Percentiles rank a stretch among this genome's conserved stretches.
These are phyloP conservation scores for Citrus maxima DNA, from an alignment of 345 rosid species.

Conservation along the genomic window DNA sequence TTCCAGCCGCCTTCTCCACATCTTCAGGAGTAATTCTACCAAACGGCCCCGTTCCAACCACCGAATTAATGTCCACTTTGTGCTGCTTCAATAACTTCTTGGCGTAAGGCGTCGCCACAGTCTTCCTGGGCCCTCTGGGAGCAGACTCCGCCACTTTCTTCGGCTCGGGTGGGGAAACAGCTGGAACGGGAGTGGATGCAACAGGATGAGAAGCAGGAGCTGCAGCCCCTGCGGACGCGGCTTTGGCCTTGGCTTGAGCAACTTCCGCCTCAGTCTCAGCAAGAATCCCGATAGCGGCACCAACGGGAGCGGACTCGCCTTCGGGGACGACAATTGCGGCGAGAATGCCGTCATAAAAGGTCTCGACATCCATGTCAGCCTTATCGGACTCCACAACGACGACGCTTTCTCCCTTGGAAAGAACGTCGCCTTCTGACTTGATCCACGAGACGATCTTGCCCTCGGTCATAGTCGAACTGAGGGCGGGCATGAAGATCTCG, in stretches of 20 bases:
- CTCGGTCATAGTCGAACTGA: conserved; percentile 99
- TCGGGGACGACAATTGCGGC: conserved; percentile 94
- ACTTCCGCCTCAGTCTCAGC: conserved; percentile 91
- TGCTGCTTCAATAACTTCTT: conserved; percentile 91
- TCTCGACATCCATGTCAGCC: conserved; percentile 98
- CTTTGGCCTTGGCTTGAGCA: conserved; percentile 78
- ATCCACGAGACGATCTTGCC: conserved; percentile 98
- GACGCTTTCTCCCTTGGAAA: conserved; percentile 89
- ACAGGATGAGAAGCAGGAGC: conserved; percentile 53
- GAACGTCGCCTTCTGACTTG: conserved; percentile 88
- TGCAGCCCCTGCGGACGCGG: conserved; percentile 43
- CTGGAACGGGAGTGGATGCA: conserved; percentile 44
- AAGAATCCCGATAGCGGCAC: conserved; percentile 76
- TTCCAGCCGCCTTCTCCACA: conserved; percentile 76
- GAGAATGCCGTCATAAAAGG: conserved; percentile 88
- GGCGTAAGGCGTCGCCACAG: conserved; percentile 73
- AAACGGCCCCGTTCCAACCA: conserved; percentile 72
- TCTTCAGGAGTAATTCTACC: conserved; percentile 83
- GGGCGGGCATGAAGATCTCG: conserved; percentile 99
- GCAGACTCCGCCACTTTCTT: conserved; percentile 13
- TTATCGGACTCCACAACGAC: conserved; percentile 97
- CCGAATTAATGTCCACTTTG: conserved; percentile 64
- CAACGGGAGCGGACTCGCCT: conserved; percentile 88
- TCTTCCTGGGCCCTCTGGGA: conserved; percentile 55
- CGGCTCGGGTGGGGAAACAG: conserved; percentile 31